A percentile compares a stretch with the other conserved stretches of the same genome.
Evolutionary conservation across 305 asterid species (phyloP).

Genomic region (Fraxinus greggii): DNA sequence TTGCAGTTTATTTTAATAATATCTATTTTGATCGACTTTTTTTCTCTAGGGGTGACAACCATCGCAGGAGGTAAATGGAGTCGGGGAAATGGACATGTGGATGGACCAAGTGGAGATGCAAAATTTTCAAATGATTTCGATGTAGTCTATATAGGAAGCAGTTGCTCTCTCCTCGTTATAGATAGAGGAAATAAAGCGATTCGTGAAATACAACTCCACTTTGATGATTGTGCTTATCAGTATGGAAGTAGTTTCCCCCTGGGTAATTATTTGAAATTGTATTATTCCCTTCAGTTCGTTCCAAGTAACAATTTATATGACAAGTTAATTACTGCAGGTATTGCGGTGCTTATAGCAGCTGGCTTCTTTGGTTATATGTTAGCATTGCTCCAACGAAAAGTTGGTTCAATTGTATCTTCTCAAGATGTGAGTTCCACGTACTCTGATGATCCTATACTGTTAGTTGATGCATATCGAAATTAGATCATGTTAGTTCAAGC

Average conservation of each 20-base stretch:
- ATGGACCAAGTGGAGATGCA: slow-evolving; percentile 94
- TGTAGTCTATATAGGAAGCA: slow-evolving; percentile 88
- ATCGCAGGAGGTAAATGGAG: slow-evolving; percentile 92
- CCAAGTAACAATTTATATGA: not conserved
- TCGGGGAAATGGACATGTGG: slow-evolving; percentile 56
- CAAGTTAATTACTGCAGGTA: slow-evolving; percentile 43
- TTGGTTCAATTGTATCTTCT: slow-evolving; percentile 62
- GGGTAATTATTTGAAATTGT: slow-evolving; percentile 37
- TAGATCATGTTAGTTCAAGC: not conserved
- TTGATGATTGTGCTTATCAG: slow-evolving; percentile 96
- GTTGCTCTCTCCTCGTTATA: slow-evolving; percentile 95
- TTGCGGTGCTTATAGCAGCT: slow-evolving; percentile 76
- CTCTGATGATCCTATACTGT: not conserved
- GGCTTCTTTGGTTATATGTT: slow-evolving; percentile 94
- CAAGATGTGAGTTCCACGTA: slow-evolving; percentile 44
- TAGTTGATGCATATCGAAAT: not conserved
- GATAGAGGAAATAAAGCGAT: slow-evolving; percentile 95
- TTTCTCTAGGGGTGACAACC: slow-evolving; percentile 69
- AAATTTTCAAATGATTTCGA: slow-evolving; percentile 91
- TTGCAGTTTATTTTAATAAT: not conserved
- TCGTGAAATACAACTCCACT: slow-evolving; percentile 87
- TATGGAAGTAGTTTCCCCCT: slow-evolving; percentile 85
- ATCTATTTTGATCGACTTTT: slow-evolving; percentile 6
- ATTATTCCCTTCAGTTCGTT: slow-evolving; percentile 16
- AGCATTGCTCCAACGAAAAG: slow-evolving; percentile 74